These are phyloP conservation scores for Graphiopsis chlorocephala DNA, from an alignment of 2,329 filamentous ascomycete genomes.

Conservation along the genomic window DNA sequence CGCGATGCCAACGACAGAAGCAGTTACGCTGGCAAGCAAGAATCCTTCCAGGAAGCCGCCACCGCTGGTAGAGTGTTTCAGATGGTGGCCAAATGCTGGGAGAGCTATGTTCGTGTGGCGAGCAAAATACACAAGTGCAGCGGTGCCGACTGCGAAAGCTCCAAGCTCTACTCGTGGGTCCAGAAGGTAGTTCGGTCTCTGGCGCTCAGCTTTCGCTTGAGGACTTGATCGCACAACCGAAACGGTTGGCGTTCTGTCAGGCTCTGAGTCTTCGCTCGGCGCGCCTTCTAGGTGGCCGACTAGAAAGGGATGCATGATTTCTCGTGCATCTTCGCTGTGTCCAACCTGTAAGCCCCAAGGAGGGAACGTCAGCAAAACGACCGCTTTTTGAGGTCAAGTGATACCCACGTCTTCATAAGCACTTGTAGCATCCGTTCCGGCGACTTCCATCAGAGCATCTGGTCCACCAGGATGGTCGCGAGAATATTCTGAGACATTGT, in stretches of 20 bases:
- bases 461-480: constrained; percentile 94
- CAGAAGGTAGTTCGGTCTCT: constrained; percentile 1
- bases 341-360: constrained; percentile 44
- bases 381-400: not conserved
- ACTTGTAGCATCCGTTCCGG: constrained; percentile 90
- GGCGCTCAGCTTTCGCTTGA: not conserved
- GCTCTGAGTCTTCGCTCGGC: not conserved
- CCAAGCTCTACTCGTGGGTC: constrained; percentile 14
- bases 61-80: not conserved
- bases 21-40: constrained; percentile 33
- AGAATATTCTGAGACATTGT: constrained; percentile 89
- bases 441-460: constrained; percentile 93
- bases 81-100: not conserved
- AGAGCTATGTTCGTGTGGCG: constrained; percentile 9
- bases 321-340: constrained; percentile 46
- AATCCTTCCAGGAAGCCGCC: constrained; percentile 40
- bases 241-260: not conserved
- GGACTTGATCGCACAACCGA: not conserved
- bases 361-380: not conserved
- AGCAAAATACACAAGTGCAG: constrained; percentile 16
- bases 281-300: constrained; percentile 36
- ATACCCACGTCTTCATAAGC: constrained; percentile 72
- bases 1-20: constrained; percentile 17
- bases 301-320: constrained; percentile 39
- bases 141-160: constrained; percentile 15